A percentile compares a stretch with the other conserved stretches of the same genome.
Conservation (phyloP, 2,329 filamentous ascomycete species). For the Cytospora schulzeri region DNA sequence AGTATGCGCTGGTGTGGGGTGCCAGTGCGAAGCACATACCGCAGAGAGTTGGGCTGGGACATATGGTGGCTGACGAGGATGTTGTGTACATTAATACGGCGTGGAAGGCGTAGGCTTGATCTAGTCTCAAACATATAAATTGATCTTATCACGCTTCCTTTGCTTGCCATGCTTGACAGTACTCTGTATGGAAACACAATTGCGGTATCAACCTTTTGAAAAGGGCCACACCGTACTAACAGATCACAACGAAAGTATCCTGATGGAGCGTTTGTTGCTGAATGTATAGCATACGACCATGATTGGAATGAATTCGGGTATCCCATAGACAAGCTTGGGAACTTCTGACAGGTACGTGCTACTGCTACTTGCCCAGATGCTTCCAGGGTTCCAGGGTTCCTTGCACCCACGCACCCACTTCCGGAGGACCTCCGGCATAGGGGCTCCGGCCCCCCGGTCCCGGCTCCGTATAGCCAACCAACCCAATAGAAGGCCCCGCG, state of each 20-base stretch:
- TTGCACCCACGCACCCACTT: background rate
- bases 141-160: background rate
- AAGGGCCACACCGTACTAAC: background rate
- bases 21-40: slow-evolving; percentile 93
- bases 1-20: slow-evolving; percentile 97
- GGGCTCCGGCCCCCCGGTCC: no score
- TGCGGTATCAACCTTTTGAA: background rate
- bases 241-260: no score
- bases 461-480: background rate
- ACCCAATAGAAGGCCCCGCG: no score
- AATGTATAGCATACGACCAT: no score
- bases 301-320: no score
- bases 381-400: no score
- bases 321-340: no score
- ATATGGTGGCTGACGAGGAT: slow-evolving; percentile 73
- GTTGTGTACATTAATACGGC: slow-evolving; percentile 69
- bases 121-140: slow-evolving; percentile 15
- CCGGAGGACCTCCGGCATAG: background rate
- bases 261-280: no score
- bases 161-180: background rate
- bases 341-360: no score
- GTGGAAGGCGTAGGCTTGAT: slow-evolving; percentile 56
- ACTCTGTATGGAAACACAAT: background rate
- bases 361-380: no score
- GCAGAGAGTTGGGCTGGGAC: slow-evolving; percentile 84